A percentile compares a stretch with the other conserved stretches of the same genome.
These are phyloP conservation scores for Cladobotryum protrusum DNA, from an alignment of 2,329 filamentous ascomycete genomes.

Conservation along the genomic window DNA sequence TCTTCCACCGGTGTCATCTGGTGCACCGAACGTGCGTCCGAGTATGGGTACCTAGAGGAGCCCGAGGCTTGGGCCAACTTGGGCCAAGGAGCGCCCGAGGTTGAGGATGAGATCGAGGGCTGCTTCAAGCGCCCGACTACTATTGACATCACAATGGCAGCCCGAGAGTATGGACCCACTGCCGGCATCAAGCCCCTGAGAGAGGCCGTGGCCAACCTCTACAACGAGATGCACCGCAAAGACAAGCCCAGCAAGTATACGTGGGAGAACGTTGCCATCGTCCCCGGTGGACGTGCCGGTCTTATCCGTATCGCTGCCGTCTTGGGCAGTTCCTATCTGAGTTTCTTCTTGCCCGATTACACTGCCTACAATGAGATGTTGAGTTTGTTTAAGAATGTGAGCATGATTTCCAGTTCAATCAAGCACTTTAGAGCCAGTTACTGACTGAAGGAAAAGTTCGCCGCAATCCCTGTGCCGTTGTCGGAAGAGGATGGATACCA, in stretches of 20 bases:
- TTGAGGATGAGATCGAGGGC: conserved; percentile 85
- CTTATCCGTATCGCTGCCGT: conserved; percentile 93
- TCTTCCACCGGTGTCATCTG: conserved; percentile 92
- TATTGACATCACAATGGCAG: conserved; percentile 71
- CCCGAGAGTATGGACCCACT: conserved; percentile 87
- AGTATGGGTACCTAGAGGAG: conserved; percentile 81
- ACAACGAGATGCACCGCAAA: conserved; percentile 87
- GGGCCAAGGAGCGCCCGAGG: conserved; percentile 88
- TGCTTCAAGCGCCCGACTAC: conserved; percentile 76
- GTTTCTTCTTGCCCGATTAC: conserved; percentile 93
- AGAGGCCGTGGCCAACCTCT: conserved; percentile 82
- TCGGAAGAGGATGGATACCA: conserved; percentile 83
- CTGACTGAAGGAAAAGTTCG: conserved; percentile 50
- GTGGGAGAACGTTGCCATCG: conserved; percentile 96
- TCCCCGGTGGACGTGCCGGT: conserved; percentile 86
- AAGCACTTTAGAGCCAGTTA: not conserved
- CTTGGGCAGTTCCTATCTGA: conserved; percentile 83
- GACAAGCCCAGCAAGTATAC: conserved; percentile 86
- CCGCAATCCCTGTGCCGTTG: conserved; percentile 78
- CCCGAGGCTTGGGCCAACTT: conserved; percentile 86
- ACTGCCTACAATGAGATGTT: conserved; percentile 98
- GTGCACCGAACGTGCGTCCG: conserved; percentile 80
- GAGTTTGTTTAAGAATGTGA: conserved; percentile 81
- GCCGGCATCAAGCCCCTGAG: conserved; percentile 88
- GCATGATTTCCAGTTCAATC: conserved; percentile 16